Conservation (phyloP, 2,329 filamentous ascomycete species). For the Pyrenophora graminea region DNA sequence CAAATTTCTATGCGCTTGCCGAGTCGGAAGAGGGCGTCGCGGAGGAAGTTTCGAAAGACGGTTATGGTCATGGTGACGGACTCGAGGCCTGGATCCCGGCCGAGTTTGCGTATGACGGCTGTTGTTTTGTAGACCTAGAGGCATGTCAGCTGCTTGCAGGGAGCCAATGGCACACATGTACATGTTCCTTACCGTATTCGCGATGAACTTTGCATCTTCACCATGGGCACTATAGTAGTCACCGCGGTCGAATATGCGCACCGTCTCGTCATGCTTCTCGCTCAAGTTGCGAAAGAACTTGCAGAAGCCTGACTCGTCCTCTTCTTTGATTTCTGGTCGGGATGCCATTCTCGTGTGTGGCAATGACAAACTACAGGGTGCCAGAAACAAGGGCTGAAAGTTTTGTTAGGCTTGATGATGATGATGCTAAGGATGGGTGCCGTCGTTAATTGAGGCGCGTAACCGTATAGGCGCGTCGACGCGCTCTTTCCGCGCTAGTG, state of each 20-base stretch:
- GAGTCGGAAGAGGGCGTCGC: slow-evolving; percentile 89
- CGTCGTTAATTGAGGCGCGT: slow-evolving; percentile 10
- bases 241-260: slow-evolving; percentile 90
- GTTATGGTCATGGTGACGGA: slow-evolving; percentile 96
- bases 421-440: slow-evolving; percentile 3
- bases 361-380: neutral
- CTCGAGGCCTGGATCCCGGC: slow-evolving; percentile 79
- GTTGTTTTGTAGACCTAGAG: slow-evolving; percentile 91
- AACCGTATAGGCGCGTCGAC: slow-evolving; percentile 3
- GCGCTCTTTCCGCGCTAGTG: slow-evolving; percentile 7
- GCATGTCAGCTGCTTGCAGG: neutral
- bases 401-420: neutral
- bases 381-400: neutral
- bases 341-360: slow-evolving; percentile 52
- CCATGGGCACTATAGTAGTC: slow-evolving; percentile 97
- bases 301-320: slow-evolving; percentile 97
- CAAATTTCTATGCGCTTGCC: slow-evolving; percentile 93
- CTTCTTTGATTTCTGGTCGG: slow-evolving; percentile 69
- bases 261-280: slow-evolving; percentile 69
- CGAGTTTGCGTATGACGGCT: slow-evolving; percentile 88
- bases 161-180: neutral
- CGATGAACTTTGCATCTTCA: slow-evolving; percentile 81
- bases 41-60: slow-evolving; percentile 92
- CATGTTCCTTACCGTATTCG: slow-evolving; percentile 63
- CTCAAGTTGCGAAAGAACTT: slow-evolving; percentile 91